A percentile compares a stretch with the other conserved stretches of the same genome.
These are phyloP conservation scores for Penicillium glabrum DNA, from an alignment of 2,329 filamentous ascomycete species.

Conservation along the genomic window DNA sequence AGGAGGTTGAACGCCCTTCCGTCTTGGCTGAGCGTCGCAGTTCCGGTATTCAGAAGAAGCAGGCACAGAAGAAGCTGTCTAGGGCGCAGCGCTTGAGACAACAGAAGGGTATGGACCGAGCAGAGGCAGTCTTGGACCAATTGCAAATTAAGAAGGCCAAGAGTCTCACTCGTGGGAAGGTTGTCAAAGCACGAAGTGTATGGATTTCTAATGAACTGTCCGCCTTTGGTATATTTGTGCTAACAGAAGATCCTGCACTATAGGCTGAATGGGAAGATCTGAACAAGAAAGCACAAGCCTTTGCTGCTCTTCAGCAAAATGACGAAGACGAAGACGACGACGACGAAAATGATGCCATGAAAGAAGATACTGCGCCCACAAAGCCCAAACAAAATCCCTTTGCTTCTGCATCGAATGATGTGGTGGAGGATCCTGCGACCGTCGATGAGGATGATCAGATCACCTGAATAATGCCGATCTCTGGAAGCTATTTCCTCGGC, in stretches of 20 bases:
- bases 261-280: constrained; percentile 44
- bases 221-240: constrained; percentile 1
- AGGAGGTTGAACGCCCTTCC: constrained; percentile 42
- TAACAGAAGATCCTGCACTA: constrained; percentile 14
- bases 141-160: constrained; percentile 57
- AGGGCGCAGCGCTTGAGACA: constrained; percentile 56
- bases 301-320: constrained; percentile 48
- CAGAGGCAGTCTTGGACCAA: constrained; percentile 55
- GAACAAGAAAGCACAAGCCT: constrained; percentile 34
- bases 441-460: constrained; percentile 45
- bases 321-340: constrained; percentile 51
- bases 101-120: constrained; percentile 56
- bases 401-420: constrained; percentile 12
- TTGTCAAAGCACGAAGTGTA: constrained; percentile 50
- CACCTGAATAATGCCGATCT: constrained; percentile 33
- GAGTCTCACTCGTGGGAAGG: constrained; percentile 50
- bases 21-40: constrained; percentile 51
- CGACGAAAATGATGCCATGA: constrained; percentile 32
- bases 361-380: constrained; percentile 28
- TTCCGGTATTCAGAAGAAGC: constrained; percentile 56
- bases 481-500: constrained; percentile 40
- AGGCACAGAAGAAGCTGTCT: constrained; percentile 47
- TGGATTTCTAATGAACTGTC: constrained; percentile 7
- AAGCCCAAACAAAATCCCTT: constrained; percentile 16
- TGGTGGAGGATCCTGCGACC: constrained; percentile 25